These are phyloP conservation scores for Globisporangium iwayamae DNA, from an alignment of 352 stramenopile genomes.

Conservation along the genomic window DNA sequence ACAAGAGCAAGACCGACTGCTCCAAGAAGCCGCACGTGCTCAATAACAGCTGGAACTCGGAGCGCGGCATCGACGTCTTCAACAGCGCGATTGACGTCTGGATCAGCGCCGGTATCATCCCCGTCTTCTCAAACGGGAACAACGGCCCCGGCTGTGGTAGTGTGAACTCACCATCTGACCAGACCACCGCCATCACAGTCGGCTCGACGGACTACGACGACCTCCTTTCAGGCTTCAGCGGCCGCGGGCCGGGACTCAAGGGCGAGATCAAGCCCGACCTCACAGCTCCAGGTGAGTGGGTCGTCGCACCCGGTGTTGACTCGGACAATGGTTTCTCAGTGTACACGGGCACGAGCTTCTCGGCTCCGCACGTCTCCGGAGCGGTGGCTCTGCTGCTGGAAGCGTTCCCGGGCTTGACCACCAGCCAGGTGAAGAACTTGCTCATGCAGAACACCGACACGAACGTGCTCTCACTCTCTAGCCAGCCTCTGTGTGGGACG, in stretches of 20 bases:
- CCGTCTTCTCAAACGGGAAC: constrained; percentile 52
- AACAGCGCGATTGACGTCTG: constrained; percentile 39
- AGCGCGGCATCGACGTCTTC: constrained; percentile 21
- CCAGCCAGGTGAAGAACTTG: constrained; percentile 24
- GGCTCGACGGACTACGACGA: constrained; percentile 40
- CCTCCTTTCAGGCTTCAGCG: constrained; percentile 27
- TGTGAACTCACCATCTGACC: constrained; percentile 34
- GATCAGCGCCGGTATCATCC: constrained; percentile 49
- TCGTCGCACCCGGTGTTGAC: constrained; percentile 22
- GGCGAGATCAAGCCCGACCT: constrained; percentile 45
- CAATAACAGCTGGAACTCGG: constrained; percentile 64
- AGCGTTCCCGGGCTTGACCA: constrained; percentile 25
- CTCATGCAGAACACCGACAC: constrained; percentile 17
- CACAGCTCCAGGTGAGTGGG: constrained; percentile 26
- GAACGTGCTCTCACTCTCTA: constrained; percentile 10
- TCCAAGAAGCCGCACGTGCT: constrained; percentile 50
- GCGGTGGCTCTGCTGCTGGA: constrained; percentile 36
- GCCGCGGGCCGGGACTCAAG: constrained; percentile 31
- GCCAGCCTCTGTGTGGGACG: constrained; percentile 8
- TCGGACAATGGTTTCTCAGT: constrained; percentile 11
- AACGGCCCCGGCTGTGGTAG: constrained; percentile 36
- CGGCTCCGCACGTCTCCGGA: constrained; percentile 35
- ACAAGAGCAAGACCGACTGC: constrained; percentile 29
- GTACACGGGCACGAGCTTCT: constrained; percentile 35
- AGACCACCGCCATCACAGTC: constrained; percentile 35